phyloP scores from a whole-genome alignment of 1,284 basidiomycete genomes.

The Cryptococcus amylolentus region DNA sequence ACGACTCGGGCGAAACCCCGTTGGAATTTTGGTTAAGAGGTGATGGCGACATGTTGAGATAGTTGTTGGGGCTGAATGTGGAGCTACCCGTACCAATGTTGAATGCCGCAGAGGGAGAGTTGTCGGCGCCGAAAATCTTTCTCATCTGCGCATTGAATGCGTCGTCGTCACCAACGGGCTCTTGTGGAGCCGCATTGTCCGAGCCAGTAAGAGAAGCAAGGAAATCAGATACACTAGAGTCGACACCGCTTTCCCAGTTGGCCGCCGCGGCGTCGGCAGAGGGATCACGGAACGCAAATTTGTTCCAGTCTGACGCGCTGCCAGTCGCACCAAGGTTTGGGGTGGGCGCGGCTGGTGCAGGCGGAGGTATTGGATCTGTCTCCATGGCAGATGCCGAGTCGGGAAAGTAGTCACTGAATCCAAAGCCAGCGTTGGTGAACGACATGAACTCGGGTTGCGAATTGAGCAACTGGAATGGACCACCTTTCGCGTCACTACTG shows the following conservation, averaged over 20 bases:
- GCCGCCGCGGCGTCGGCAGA: constrained; percentile 11
- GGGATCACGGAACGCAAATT: constrained; percentile 29
- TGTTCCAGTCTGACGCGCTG: constrained; percentile 17
- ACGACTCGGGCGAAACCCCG: constrained; percentile 18
- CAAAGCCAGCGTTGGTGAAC: constrained; percentile 21
- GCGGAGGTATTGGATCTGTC: constrained; percentile 2
- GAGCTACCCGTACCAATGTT: constrained; percentile 7
- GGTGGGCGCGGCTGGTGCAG: constrained; percentile 7
- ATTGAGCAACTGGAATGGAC: constrained; percentile 31
- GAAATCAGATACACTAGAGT: constrained; percentile 40
- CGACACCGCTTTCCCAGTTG: constrained; percentile 30
- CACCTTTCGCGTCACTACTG: neutral
- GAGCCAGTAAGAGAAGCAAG: constrained; percentile 33
- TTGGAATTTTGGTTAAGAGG: constrained; percentile 29
- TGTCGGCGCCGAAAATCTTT: constrained; percentile 23
- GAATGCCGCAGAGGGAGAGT: constrained; percentile 25
- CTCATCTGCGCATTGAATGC: constrained; percentile 36
- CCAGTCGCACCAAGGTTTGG: constrained; percentile 1
- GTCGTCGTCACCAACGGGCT: constrained; percentile 22
- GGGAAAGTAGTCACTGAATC: neutral
- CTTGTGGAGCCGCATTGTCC: constrained; percentile 4
- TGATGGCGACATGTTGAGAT: constrained; percentile 48
- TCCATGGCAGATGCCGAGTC: neutral
- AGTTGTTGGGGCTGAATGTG: constrained; percentile 42
- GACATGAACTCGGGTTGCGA: constrained; percentile 34